Evolutionary conservation across 1,284 basidiomycete genomes (phyloP).

Genomic region (Cystobasidium pallidum): DNA sequence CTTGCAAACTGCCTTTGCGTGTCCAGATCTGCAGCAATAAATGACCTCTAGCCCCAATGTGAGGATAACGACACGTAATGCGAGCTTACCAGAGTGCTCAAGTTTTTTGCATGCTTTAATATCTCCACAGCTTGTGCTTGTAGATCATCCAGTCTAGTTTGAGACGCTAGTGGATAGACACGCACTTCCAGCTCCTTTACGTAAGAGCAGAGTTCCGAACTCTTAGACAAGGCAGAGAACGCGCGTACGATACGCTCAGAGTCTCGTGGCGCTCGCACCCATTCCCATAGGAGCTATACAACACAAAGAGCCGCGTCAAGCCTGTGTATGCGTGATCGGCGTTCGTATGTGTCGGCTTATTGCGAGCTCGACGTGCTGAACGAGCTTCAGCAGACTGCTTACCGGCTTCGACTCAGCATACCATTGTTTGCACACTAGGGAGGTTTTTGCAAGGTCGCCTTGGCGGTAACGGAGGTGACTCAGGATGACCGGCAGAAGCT

Average conservation of each 20-base stretch:
- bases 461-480: slow-evolving; percentile 28
- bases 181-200: slow-evolving; percentile 40
- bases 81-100: slow-evolving; percentile 6
- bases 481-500: slow-evolving; percentile 26
- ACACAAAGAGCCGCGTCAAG: too few species aligned
- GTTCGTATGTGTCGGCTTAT: too few species aligned
- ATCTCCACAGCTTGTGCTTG: slow-evolving; percentile 23
- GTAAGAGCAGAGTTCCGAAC: slow-evolving; percentile 24
- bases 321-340: slow-evolving; percentile 4
- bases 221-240: slow-evolving; percentile 28
- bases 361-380: too few species aligned
- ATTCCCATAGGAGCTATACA: slow-evolving; percentile 36
- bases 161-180: slow-evolving; percentile 33
- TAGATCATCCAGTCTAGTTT: slow-evolving; percentile 18
- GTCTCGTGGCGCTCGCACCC: slow-evolving; percentile 33
- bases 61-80: too few species aligned
- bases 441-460: slow-evolving; percentile 25
- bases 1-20: slow-evolving; percentile 31
- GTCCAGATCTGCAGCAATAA: slow-evolving; percentile 26
- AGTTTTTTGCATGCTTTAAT: slow-evolving; percentile 24
- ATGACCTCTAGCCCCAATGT: background rate
- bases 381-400: background rate
- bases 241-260: slow-evolving; percentile 23
- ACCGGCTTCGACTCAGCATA: slow-evolving; percentile 25
- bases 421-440: slow-evolving; percentile 32